Conservation (phyloP, 2,329 filamentous ascomycete genomes). For the Anisogramma anomala region DNA sequence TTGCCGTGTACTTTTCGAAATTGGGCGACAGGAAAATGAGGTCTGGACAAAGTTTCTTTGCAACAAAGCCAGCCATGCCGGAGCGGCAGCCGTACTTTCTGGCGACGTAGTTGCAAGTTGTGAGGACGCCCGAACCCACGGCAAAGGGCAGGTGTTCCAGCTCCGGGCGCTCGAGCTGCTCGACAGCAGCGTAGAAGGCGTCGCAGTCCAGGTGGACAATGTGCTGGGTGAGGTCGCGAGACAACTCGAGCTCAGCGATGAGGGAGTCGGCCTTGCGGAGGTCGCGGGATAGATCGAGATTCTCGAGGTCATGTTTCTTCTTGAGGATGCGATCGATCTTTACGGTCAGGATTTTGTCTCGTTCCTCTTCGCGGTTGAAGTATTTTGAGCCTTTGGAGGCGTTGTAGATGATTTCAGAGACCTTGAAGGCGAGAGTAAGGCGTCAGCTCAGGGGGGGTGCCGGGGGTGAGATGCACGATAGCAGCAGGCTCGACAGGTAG, state of each 20-base stretch:
- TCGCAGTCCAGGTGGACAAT: constrained; percentile 94
- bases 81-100: constrained; percentile 82
- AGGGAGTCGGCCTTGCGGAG: constrained; percentile 68
- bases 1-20: constrained; percentile 81
- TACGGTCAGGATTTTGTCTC: constrained; percentile 69
- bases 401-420: constrained; percentile 94
- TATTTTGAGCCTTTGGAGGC: constrained; percentile 94
- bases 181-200: constrained; percentile 93
- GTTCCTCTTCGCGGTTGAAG: constrained; percentile 80
- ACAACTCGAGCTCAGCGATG: constrained; percentile 65
- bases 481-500: not conserved
- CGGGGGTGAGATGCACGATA: not conserved
- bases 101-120: constrained; percentile 75
- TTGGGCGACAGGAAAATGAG: constrained; percentile 74
- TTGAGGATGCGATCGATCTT: constrained; percentile 74
- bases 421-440: constrained; percentile 31
- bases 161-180: constrained; percentile 73
- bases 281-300: constrained; percentile 61
- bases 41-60: constrained; percentile 82
- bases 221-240: constrained; percentile 69
- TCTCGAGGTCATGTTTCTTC: constrained; percentile 65
- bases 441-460: not conserved
- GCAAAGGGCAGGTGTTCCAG: constrained; percentile 81
- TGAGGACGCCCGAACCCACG: constrained; percentile 60
- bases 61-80: constrained; percentile 93